Conservation (phyloP, 306 rosid genomes). For the Astragalus glycyphyllos region DNA sequence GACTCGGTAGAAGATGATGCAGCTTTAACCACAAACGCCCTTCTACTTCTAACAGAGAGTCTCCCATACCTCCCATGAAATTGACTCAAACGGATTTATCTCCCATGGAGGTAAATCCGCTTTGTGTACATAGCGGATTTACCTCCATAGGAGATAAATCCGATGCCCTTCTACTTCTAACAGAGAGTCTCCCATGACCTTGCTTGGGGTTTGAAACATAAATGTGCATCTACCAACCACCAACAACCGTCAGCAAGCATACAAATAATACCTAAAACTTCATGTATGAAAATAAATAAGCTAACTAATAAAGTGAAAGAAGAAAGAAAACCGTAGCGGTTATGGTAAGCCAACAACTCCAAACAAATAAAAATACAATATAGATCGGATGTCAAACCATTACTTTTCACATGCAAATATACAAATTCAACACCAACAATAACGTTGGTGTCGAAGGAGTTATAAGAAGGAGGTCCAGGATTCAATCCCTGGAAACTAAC, state of each 20-base stretch:
- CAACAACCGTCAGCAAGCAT: conserved; percentile 32
- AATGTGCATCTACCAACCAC: conserved; percentile 49
- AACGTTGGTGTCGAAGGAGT: too few species aligned
- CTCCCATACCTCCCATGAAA: too few species aligned
- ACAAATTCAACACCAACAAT: conserved; percentile 11
- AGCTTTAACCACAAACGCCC: too few species aligned
- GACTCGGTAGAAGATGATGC: conserved; percentile 54
- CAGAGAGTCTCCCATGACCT: conserved; percentile 46
- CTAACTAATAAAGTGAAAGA: not conserved
- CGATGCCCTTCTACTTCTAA: conserved; percentile 61
- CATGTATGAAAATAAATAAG: not conserved
- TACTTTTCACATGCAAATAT: not conserved
- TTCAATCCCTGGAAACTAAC: too few species aligned
- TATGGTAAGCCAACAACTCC: conserved; percentile 6
- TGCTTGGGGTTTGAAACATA: conserved; percentile 52
- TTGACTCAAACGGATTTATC: too few species aligned
- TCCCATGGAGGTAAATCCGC: too few species aligned
- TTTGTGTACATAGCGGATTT: too few species aligned
- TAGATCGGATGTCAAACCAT: not conserved
- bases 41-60: too few species aligned
- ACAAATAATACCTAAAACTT: conserved; percentile 11
- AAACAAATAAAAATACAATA: conserved; percentile 19
- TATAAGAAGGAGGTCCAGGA: too few species aligned
- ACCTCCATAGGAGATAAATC: too few species aligned
- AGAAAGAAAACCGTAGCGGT: not conserved